phyloP scores from a whole-genome alignment of 805 yeast genomes.

The Ogataea philodendri region DNA sequence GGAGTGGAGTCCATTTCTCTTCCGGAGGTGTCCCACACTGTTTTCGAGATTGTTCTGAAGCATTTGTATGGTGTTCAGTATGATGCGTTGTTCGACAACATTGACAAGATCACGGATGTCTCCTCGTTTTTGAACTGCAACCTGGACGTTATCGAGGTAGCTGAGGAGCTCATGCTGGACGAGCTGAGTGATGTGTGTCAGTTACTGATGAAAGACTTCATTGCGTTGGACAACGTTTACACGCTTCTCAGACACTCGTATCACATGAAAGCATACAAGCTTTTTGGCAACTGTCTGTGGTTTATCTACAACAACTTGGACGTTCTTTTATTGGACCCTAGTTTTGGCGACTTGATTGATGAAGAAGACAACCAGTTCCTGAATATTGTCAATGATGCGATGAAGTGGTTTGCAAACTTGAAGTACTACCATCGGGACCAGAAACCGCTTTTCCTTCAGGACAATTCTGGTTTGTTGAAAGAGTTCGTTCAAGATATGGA shows the following conservation, averaged over 20 bases:
- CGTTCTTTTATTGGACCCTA: constrained; percentile 49
- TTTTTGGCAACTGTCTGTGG: constrained; percentile 64
- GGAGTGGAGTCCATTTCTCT: constrained; percentile 30
- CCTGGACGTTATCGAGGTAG: constrained; percentile 55
- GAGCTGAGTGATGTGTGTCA: constrained; percentile 64
- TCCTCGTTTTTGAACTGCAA: constrained; percentile 49
- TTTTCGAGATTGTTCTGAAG: constrained; percentile 49
- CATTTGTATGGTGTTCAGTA: constrained; percentile 58
- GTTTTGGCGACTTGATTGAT: constrained; percentile 34
- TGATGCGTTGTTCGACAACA: constrained; percentile 38
- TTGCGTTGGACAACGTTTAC: constrained; percentile 59
- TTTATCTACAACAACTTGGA: constrained; percentile 66
- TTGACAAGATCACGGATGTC: constrained; percentile 22
- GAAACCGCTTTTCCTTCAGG: constrained; percentile 25
- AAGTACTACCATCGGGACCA: constrained; percentile 30
- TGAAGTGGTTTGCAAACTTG: constrained; percentile 35
- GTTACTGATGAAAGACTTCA: constrained; percentile 52
- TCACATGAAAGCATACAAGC: constrained; percentile 47
- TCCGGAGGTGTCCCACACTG: constrained; percentile 38
- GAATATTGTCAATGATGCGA: constrained; percentile 32
- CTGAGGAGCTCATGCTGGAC: constrained; percentile 62
- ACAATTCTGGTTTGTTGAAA: constrained; percentile 15
- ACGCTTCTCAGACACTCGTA: constrained; percentile 54
- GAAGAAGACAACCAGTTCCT: constrained; percentile 14
- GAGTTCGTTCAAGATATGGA: constrained; percentile 37